These are phyloP conservation scores for Climacium dendroides DNA, from an alignment of 225 moss, liverwort and hornwort genomes.

Conservation along the genomic window DNA sequence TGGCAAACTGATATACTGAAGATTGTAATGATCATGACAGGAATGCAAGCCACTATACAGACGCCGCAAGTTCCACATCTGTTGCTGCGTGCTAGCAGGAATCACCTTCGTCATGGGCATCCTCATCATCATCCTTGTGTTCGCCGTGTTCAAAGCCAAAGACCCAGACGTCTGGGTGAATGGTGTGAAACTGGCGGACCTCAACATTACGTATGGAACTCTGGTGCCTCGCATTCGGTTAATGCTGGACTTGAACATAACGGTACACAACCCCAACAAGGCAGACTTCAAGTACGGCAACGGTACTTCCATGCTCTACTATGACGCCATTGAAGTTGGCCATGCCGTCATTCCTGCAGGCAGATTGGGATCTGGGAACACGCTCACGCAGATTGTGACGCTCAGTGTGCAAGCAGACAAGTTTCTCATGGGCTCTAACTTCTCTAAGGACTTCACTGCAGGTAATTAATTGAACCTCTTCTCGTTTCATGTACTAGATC, in stretches of 20 bases:
- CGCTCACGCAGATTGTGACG: constrained; percentile 8
- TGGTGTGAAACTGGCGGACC: constrained; percentile 16
- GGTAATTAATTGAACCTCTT: background rate
- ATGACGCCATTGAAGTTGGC: constrained; percentile 27
- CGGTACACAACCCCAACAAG: constrained; percentile 32
- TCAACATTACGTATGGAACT: constrained; percentile 15
- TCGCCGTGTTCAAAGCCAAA: constrained; percentile 34
- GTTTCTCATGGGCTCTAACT: constrained; percentile 28
- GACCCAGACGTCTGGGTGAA: constrained; percentile 25
- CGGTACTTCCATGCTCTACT: constrained; percentile 15
- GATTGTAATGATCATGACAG: background rate
- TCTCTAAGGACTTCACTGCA: constrained; percentile 8
- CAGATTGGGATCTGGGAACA: background rate
- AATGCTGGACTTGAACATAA: constrained; percentile 22
- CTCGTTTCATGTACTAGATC: background rate
- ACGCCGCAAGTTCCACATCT: constrained; percentile 1
- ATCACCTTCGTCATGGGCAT: background rate
- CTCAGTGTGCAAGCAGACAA: constrained; percentile 36
- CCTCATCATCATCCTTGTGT: constrained; percentile 13
- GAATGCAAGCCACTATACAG: constrained; percentile 10
- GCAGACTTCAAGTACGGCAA: constrained; percentile 22
- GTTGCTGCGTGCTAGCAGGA: background rate
- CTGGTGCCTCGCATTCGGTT: constrained; percentile 8
- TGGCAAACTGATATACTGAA: background rate
- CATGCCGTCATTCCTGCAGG: constrained; percentile 30